phyloP scores from a whole-genome alignment of 768 basidiomycete genomes.

The Hypholoma sublateritium region DNA sequence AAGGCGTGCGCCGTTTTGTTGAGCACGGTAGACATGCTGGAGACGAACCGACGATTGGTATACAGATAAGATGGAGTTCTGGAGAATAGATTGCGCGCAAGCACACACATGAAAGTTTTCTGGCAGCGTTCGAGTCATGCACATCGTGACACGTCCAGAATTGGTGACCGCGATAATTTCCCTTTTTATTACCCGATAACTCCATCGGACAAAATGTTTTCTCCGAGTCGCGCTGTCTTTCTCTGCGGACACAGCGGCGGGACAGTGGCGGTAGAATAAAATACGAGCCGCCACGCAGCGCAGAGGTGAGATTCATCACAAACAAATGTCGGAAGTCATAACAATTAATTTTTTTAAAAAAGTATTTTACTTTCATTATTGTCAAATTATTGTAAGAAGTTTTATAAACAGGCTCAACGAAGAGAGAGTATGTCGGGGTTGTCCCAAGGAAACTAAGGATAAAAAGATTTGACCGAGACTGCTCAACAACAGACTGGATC shows the following conservation, averaged over 20 bases:
- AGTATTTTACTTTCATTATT: too few relatives aligned
- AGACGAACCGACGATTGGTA: constrained; percentile 27
- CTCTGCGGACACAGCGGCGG: not conserved
- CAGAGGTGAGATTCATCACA: too few relatives aligned
- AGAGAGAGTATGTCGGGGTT: too few relatives aligned
- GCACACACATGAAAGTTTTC: constrained; percentile 29
- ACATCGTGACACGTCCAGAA: not conserved
- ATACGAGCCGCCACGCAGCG: too few relatives aligned
- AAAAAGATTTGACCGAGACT: too few relatives aligned
- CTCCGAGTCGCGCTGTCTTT: constrained; percentile 1
- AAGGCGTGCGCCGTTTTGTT: constrained; percentile 88
- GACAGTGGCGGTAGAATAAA: too few relatives aligned
- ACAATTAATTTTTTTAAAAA: too few relatives aligned
- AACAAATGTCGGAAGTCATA: too few relatives aligned
- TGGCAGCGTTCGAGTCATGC: constrained; percentile 2
- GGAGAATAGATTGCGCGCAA: constrained; percentile 23
- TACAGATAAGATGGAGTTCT: constrained; percentile 28
- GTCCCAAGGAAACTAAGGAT: too few relatives aligned
- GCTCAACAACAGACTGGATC: too few relatives aligned
- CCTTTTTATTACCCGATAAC: constrained; percentile 9
- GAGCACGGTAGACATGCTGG: constrained; percentile 39
- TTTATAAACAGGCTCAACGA: too few relatives aligned
- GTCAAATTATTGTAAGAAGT: too few relatives aligned
- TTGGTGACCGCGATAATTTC: constrained; percentile 5
- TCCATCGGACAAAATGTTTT: not conserved